Percentiles rank a stretch among this genome's conserved stretches.
Evolutionary conservation across 73 alveolate species (phyloP).

Genomic region (Durusdinium trenchii): DNA sequence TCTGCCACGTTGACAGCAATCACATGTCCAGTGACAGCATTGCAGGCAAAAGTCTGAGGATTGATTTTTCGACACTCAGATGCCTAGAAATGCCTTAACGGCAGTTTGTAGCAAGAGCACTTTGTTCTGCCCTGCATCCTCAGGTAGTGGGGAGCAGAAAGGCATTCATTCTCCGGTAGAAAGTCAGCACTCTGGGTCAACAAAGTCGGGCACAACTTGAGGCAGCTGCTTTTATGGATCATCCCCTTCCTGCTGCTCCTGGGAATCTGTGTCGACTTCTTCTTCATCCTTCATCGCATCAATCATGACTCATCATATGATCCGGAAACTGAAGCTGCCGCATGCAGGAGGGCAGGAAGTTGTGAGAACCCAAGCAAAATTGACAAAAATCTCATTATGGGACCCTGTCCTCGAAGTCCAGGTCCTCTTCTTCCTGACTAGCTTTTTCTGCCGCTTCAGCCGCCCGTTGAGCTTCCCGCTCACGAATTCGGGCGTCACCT

Average conservation of each 20-base stretch:
- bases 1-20: too few relatives aligned
- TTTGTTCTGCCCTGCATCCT: too few relatives aligned
- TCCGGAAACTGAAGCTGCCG: too few relatives aligned
- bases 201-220: not conserved
- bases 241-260: not conserved
- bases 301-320: too few relatives aligned
- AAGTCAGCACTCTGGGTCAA: not conserved
- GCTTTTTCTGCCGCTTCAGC: constrained; percentile 47
- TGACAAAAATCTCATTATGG: not conserved
- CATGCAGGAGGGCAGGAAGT: too few relatives aligned
- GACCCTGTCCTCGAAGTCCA: constrained; percentile 25
- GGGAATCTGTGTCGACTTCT: not conserved
- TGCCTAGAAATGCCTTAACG: too few relatives aligned
- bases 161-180: too few relatives aligned
- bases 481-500: constrained; percentile 87
- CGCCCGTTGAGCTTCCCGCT: constrained; percentile 82
- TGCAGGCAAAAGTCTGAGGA: too few relatives aligned
- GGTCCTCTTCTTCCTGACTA: constrained; percentile 21
- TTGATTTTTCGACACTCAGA: too few relatives aligned
- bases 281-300: constrained; percentile 21
- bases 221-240: not conserved
- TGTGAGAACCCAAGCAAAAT: not conserved
- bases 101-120: too few relatives aligned
- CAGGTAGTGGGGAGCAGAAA: too few relatives aligned
- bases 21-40: too few relatives aligned